A percentile compares a stretch with the other conserved stretches of the same genome.
phyloP scores from a whole-genome alignment of 1,284 basidiomycete species.

The Cystobasidium pallidum region DNA sequence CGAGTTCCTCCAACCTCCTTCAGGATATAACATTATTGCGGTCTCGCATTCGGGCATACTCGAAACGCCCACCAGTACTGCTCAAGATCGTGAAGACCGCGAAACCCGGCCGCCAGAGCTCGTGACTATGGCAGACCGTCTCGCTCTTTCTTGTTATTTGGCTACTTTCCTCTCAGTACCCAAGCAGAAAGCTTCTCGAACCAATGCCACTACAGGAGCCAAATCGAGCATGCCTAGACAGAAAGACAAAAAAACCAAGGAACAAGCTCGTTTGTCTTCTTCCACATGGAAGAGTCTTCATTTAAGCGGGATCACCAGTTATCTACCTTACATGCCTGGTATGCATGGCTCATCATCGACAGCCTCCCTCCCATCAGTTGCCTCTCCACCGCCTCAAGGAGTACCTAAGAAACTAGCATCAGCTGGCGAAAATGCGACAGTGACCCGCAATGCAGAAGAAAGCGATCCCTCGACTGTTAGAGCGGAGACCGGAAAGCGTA shows the following conservation, averaged over 20 bases:
- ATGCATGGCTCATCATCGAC: background rate
- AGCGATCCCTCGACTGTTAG: background rate
- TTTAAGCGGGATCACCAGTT: slow-evolving; percentile 11
- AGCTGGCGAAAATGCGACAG: background rate
- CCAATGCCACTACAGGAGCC: background rate
- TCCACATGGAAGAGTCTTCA: slow-evolving; percentile 24
- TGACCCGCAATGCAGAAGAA: background rate
- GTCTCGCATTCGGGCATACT: slow-evolving; percentile 2
- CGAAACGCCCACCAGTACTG: background rate
- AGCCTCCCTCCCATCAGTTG: background rate
- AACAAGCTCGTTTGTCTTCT: slow-evolving; percentile 19
- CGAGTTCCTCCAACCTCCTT: slow-evolving; percentile 1
- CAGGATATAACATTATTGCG: background rate
- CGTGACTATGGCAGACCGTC: background rate
- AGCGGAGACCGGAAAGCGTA: background rate
- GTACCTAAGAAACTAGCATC: background rate
- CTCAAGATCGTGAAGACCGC: background rate
- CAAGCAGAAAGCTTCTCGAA: background rate
- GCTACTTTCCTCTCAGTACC: slow-evolving; percentile 4
- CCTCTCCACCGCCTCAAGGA: background rate
- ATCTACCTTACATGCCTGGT: slow-evolving; percentile 20
- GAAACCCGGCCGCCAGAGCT: background rate
- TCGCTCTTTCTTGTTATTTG: slow-evolving; percentile 4
- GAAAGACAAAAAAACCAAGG: slow-evolving; percentile 9
- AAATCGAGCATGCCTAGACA: background rate